A percentile compares a stretch with the other conserved stretches of the same genome.
Conservation (phyloP, 352 stramenopile genomes). For the Phytophthora fragariaefolia region DNA sequence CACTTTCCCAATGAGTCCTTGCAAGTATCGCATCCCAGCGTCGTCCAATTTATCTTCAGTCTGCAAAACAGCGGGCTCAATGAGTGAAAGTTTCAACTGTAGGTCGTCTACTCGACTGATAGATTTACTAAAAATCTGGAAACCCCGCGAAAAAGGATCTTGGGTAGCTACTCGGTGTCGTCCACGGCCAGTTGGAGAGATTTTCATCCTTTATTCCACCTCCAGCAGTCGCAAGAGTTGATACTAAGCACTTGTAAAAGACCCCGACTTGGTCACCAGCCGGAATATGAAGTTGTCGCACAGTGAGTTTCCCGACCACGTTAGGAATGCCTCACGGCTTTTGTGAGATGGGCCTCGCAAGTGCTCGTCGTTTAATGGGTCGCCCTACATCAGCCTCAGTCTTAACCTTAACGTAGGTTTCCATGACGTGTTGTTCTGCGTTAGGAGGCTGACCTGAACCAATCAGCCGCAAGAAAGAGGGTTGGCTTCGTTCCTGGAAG, state of each 20-base stretch:
- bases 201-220: not conserved
- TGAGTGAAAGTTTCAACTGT: not conserved
- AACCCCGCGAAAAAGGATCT: not conserved
- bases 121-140: not conserved
- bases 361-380: not conserved
- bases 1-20: not conserved
- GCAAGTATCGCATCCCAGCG: not conserved
- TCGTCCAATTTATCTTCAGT: not conserved
- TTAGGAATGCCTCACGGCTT: not conserved
- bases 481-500: not conserved
- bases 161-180: not conserved
- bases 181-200: not conserved
- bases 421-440: not conserved
- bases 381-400: not conserved
- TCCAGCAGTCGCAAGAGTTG: not conserved
- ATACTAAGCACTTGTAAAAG: not conserved
- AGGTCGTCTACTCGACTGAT: not conserved
- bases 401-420: not conserved
- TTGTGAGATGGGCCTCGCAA: not conserved
- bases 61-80: not conserved
- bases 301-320: not conserved
- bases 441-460: not conserved
- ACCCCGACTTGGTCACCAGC: not conserved
- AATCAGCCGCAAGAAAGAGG: not conserved
- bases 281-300: not conserved